These are phyloP conservation scores for Scytalidium sp. DNA, from an alignment of 2,329 filamentous ascomycete species.

Conservation along the genomic window DNA sequence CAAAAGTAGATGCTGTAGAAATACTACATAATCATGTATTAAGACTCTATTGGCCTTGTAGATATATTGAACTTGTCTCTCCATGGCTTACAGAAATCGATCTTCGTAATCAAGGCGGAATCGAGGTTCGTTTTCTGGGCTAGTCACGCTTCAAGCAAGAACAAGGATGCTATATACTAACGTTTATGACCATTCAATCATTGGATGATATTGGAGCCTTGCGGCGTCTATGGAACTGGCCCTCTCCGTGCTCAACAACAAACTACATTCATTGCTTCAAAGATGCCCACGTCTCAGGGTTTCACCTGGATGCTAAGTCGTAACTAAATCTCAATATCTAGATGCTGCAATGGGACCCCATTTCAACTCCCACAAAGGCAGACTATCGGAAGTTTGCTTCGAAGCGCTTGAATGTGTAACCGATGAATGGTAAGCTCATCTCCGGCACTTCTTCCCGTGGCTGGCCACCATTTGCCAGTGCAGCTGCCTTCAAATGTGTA, in stretches of 20 bases:
- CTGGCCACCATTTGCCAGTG: conserved; percentile 52
- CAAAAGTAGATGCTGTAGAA: background rate
- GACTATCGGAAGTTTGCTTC: conserved; percentile 64
- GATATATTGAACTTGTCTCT: background rate
- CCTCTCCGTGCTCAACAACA: background rate
- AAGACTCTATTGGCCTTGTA: background rate
- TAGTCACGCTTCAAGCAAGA: background rate
- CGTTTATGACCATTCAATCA: background rate
- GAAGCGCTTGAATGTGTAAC: conserved; percentile 98
- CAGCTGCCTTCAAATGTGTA: conserved; percentile 73
- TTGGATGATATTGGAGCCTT: background rate
- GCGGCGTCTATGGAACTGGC: background rate
- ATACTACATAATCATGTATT: conserved; percentile 10
- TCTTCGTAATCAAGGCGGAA: no score
- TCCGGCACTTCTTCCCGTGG: conserved; percentile 77
- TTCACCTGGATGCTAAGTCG: background rate
- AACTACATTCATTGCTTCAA: background rate
- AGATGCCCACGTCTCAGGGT: background rate
- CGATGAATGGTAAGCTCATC: conserved; percentile 94
- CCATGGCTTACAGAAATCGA: background rate
- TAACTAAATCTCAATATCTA: background rate
- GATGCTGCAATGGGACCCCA: background rate
- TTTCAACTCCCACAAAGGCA: conserved; percentile 1
- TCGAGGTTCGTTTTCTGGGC: background rate
- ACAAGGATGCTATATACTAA: background rate